These are phyloP conservation scores for Helenozyma baotianmanensis DNA, from an alignment of 805 yeast species.

Conservation along the genomic window DNA sequence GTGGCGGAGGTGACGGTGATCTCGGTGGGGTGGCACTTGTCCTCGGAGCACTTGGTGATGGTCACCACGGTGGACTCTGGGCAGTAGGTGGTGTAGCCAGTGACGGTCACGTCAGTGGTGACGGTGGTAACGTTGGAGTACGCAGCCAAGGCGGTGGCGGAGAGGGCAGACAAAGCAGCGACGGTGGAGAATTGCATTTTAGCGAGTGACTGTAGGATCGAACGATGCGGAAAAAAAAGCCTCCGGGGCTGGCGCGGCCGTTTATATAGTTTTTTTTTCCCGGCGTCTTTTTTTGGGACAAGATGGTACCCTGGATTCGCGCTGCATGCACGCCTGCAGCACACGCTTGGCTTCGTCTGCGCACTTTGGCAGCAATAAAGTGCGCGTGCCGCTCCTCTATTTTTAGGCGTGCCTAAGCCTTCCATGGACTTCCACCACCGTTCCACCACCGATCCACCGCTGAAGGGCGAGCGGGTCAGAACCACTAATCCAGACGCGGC, in stretches of 20 bases:
- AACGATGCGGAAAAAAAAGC: conserved; percentile 2
- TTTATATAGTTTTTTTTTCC: conserved; percentile 8
- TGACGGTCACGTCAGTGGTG: conserved; percentile 30
- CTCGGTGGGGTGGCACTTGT: conserved; percentile 24
- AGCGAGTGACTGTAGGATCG: conserved; percentile 12
- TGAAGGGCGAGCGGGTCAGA: too few species aligned
- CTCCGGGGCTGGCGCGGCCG: not conserved
- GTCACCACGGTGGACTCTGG: conserved; percentile 33
- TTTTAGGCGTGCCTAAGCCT: too few species aligned
- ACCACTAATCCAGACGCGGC: too few species aligned
- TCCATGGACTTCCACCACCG: too few species aligned
- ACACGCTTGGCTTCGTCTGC: too few species aligned
- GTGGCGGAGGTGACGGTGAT: conserved; percentile 29
- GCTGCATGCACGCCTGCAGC: too few species aligned
- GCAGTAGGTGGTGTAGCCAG: conserved; percentile 39
- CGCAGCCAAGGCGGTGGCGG: conserved; percentile 28
- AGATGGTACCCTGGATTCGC: too few species aligned
- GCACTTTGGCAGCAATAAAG: too few species aligned
- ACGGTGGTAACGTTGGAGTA: conserved; percentile 27
- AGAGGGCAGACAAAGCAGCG: conserved; percentile 24
- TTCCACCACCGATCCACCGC: too few species aligned
- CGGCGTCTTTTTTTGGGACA: too few species aligned
- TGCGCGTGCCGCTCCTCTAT: too few species aligned
- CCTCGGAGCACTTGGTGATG: conserved; percentile 29
- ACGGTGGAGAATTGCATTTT: conserved; percentile 19